These are phyloP conservation scores for Eutrema salsugineum DNA, from an alignment of 441 rosid species.

Conservation along the genomic window DNA sequence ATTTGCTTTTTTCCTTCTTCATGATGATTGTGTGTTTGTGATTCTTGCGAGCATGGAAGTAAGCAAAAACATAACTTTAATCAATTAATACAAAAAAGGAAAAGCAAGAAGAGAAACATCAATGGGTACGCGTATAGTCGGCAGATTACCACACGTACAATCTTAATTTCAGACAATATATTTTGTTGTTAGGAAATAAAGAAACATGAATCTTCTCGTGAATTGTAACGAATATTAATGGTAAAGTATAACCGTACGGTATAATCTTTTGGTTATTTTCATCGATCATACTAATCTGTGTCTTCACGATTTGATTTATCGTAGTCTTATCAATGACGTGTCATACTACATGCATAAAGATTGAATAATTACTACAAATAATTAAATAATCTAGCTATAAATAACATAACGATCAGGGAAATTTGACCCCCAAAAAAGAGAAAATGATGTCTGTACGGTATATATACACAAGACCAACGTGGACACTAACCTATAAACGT, in stretches of 20 bases:
- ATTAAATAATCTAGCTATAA: background rate
- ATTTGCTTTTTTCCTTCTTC: background rate
- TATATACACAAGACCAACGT: background rate
- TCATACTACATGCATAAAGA: background rate
- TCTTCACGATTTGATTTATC: background rate
- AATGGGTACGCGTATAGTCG: conserved; percentile 15
- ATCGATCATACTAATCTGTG: conserved; percentile 7
- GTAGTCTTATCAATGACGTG: background rate
- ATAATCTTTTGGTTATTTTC: conserved; percentile 19
- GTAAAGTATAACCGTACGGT: conserved; percentile 4
- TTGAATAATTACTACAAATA: background rate
- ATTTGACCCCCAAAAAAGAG: background rate
- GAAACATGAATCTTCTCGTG: conserved; percentile 32
- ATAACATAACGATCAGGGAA: background rate
- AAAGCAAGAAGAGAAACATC: conserved; percentile 13
- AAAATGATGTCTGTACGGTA: background rate
- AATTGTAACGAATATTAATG: conserved; percentile 19
- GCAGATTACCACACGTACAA: conserved; percentile 28
- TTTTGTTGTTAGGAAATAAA: conserved; percentile 21
- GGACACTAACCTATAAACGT: background rate
- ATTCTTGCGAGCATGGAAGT: conserved; percentile 26
- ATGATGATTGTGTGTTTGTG: conserved; percentile 26
- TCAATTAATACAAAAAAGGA: background rate
- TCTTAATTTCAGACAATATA: background rate
- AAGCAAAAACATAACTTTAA: conserved; percentile 26